Percentiles rank a stretch among this genome's conserved stretches.
phyloP scores from a whole-genome alignment of 2,329 filamentous ascomycete species.

The Emergomyces africanus region DNA sequence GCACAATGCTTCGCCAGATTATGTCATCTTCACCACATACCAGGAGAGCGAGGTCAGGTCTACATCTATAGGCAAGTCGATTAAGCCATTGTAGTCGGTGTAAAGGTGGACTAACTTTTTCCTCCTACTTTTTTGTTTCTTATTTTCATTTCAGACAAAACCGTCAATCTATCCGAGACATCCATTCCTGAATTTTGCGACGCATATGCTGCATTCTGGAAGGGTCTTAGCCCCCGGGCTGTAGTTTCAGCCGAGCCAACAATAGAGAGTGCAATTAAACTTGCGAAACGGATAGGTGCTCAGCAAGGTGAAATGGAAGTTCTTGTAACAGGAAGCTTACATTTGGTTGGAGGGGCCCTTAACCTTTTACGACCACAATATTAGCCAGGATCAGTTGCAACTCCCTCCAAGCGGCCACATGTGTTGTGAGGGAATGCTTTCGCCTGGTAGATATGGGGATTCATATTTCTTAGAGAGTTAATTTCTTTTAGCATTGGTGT shows the following conservation, averaged over 20 bases:
- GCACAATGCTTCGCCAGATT: conserved; percentile 11
- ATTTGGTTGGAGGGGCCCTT: conserved; percentile 17
- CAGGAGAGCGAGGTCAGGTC: conserved; percentile 14
- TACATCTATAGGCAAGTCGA: conserved; percentile 10
- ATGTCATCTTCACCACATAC: conserved; percentile 22
- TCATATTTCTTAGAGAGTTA: neutral
- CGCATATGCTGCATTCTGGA: conserved; percentile 17
- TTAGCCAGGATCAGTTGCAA: neutral
- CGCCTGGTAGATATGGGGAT: neutral
- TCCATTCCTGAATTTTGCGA: conserved; percentile 13
- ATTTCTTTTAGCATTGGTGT: neutral
- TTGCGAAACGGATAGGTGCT: conserved; percentile 12
- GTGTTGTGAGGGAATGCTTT: neutral
- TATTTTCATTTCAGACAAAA: neutral
- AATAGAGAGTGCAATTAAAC: conserved; percentile 17
- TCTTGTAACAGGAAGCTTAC: conserved; percentile 17
- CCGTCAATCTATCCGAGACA: conserved; percentile 10
- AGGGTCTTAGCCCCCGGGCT: conserved; percentile 11
- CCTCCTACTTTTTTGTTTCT: neutral
- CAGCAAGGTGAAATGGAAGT: conserved; percentile 13
- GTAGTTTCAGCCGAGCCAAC: conserved; percentile 12
- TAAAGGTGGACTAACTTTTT: neutral
- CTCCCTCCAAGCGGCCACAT: neutral
- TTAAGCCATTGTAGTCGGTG: neutral
- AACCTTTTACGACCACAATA: conserved; percentile 11